These are phyloP conservation scores for Ustilago shanxiensis DNA, from an alignment of 1,284 basidiomycete genomes.

Conservation along the genomic window DNA sequence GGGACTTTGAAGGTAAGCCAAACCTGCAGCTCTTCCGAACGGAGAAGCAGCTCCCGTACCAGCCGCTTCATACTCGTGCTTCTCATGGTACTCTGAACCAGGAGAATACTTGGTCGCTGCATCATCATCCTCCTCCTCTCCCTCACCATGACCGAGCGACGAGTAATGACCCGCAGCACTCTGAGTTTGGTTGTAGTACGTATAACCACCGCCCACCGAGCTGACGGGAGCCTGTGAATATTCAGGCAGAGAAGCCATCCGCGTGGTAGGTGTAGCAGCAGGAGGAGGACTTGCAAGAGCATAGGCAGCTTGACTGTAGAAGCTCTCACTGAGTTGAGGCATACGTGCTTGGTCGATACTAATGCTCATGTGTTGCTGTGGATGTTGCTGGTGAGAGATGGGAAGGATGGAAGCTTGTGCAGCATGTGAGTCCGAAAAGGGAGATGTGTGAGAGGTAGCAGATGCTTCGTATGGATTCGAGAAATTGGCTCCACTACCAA, in stretches of 20 bases:
- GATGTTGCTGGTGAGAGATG: constrained; percentile 28
- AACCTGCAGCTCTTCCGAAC: constrained; percentile 17
- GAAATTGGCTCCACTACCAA: constrained; percentile 31
- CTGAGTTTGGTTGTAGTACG: constrained; percentile 36
- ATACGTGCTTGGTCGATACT: constrained; percentile 35
- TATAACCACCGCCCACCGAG: constrained; percentile 25
- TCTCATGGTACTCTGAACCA: constrained; percentile 49
- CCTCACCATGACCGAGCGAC: constrained; percentile 26
- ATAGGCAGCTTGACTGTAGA: constrained; percentile 61
- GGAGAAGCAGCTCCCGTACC: constrained; percentile 15
- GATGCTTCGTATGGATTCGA: constrained; percentile 38
- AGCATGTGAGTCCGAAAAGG: constrained; percentile 29
- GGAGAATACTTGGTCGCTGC: constrained; percentile 45
- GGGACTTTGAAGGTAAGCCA: constrained; percentile 32
- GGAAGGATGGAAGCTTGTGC: constrained; percentile 22
- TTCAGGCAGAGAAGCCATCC: constrained; percentile 22
- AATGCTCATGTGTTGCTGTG: constrained; percentile 35
- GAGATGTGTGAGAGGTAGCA: constrained; percentile 19
- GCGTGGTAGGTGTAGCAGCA: constrained; percentile 9
- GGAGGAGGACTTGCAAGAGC: constrained; percentile 42
- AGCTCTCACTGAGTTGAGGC: constrained; percentile 60
- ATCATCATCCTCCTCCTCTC: constrained; percentile 42
- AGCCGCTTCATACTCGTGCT: constrained; percentile 19
- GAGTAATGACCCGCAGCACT: constrained; percentile 41
- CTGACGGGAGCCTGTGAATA: constrained; percentile 16